These are phyloP conservation scores for Limnanthes douglasii DNA, from an alignment of 345 rosid genomes.

Conservation along the genomic window DNA sequence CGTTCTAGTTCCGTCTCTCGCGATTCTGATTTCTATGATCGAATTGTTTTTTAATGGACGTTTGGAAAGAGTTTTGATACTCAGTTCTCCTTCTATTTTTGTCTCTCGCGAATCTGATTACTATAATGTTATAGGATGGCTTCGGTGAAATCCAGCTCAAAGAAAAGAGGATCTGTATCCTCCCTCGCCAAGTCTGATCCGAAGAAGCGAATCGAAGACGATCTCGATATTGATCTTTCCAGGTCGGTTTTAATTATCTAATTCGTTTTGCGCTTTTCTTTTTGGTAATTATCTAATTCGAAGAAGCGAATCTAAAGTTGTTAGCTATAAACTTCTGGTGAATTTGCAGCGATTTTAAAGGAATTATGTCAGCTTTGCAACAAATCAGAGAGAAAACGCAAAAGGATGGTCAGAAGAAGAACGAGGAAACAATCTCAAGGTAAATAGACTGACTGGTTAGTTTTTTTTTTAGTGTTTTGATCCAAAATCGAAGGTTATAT, in stretches of 20 bases:
- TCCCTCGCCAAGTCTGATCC: conserved; percentile 21
- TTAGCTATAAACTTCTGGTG: conserved; percentile 5
- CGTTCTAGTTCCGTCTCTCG: too few species aligned
- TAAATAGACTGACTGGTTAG: too few species aligned
- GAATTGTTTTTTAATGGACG: too few species aligned
- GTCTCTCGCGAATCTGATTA: too few species aligned
- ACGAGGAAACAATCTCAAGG: conserved; percentile 85
- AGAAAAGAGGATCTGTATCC: conserved; percentile 24
- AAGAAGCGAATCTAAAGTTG: background rate
- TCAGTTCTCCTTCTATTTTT: background rate
- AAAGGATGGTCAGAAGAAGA: conserved; percentile 67
- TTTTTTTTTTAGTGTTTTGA: too few species aligned
- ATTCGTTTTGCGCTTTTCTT: conserved; percentile 1
- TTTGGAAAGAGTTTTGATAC: too few species aligned
- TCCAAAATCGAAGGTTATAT: too few species aligned
- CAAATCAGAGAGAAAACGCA: conserved; percentile 65
- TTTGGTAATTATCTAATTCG: background rate
- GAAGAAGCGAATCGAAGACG: conserved; percentile 24
- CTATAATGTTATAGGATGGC: too few species aligned
- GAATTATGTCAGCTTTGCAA: conserved; percentile 71
- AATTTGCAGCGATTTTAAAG: conserved; percentile 56
- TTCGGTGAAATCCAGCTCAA: conserved; percentile 17
- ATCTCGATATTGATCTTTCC: conserved; percentile 47
- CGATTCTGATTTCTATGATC: too few species aligned
- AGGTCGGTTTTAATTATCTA: conserved; percentile 16